These are phyloP conservation scores for Physaria fendleri DNA, from an alignment of 345 rosid species.

Conservation along the genomic window DNA sequence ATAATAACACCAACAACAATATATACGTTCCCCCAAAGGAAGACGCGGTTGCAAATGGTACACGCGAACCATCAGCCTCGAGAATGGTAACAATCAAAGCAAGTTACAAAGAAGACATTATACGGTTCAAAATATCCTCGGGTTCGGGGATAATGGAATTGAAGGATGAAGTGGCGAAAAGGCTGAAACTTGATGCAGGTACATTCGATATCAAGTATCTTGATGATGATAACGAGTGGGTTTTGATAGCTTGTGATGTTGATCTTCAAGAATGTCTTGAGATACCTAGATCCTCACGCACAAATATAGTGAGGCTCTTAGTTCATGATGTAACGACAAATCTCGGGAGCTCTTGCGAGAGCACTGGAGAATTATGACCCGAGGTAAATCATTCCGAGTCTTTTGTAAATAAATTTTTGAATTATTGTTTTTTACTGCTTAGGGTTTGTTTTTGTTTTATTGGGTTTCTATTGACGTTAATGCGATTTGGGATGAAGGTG, in stretches of 20 bases:
- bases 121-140: conserved; percentile 59
- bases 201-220: conserved; percentile 77
- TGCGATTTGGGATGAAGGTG: too few relatives aligned
- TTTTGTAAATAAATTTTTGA: conserved; percentile 14
- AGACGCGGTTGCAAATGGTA: conserved; percentile 16
- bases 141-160: conserved; percentile 51
- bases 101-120: conserved; percentile 69
- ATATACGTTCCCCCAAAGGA: conserved; percentile 19
- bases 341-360: conserved; percentile 86
- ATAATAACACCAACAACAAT: conserved; percentile 21
- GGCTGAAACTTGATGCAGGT: conserved; percentile 72
- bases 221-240: conserved; percentile 85
- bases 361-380: conserved; percentile 53
- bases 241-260: conserved; percentile 76
- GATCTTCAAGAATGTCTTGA: conserved; percentile 85
- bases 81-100: conserved; percentile 65
- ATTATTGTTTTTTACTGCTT: background rate
- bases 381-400: background rate
- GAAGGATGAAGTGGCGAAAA: conserved; percentile 77
- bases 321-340: conserved; percentile 56
- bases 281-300: conserved; percentile 55
- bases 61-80: conserved; percentile 25
- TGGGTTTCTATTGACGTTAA: too few relatives aligned
- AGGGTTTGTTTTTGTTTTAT: conserved; percentile 1
- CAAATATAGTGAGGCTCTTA: conserved; percentile 51